A percentile compares a stretch with the other conserved stretches of the same genome.
Conservation (phyloP, 169 alveolate genomes). For the Cryptosporidium parvum region DNA sequence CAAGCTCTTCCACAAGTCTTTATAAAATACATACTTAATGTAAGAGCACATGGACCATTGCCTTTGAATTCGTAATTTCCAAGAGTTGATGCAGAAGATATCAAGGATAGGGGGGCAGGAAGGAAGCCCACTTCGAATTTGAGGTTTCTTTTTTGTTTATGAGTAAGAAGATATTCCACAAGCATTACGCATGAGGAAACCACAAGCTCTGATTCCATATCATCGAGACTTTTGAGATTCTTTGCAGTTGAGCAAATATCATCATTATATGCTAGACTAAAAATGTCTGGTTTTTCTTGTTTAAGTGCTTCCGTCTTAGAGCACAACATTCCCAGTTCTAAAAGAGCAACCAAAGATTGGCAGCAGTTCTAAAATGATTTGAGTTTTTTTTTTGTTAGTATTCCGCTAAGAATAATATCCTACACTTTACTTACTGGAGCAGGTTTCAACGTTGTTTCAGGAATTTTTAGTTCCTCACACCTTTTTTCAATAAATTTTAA, state of each 20-base stretch:
- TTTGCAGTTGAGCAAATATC: conserved; percentile 13
- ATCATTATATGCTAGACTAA: not conserved
- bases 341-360: conserved; percentile 29
- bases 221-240: not conserved
- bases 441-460: conserved; percentile 28
- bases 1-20: conserved; percentile 70
- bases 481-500: conserved; percentile 36
- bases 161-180: conserved; percentile 20
- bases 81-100: conserved; percentile 20
- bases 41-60: conserved; percentile 35
- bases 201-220: conserved; percentile 7
- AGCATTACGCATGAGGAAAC: conserved; percentile 53
- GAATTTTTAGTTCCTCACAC: conserved; percentile 23
- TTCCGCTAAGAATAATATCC: not conserved
- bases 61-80: conserved; percentile 25
- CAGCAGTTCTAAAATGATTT: conserved; percentile 28
- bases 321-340: conserved; percentile 37
- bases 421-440: conserved; percentile 38
- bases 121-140: conserved; percentile 16
- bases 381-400: not conserved
- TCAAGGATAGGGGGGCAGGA: conserved; percentile 50
- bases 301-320: conserved; percentile 14
- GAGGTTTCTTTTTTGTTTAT: conserved; percentile 35
- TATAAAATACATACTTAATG: conserved; percentile 58
- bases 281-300: not conserved